Percentiles rank a stretch among this genome's conserved stretches.
Evolutionary conservation across 192 early-diverging fungal species (phyloP).

Genomic region (Mortierella hygrophila): DNA sequence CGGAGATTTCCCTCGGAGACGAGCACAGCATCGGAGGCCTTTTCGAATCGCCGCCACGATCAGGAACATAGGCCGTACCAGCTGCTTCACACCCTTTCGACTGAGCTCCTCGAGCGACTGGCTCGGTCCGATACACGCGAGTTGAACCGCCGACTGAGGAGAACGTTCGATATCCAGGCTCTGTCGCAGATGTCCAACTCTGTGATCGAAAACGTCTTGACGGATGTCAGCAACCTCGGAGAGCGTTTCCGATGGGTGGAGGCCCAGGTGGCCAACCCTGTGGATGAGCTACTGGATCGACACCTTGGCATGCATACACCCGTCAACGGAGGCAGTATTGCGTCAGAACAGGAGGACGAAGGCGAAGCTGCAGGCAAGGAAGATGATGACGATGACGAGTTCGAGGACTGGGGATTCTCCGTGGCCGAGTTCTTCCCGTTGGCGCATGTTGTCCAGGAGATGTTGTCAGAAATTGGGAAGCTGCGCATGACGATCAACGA

Average conservation of each 20-base stretch:
- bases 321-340: not conserved
- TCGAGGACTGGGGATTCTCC: conserved; percentile 51
- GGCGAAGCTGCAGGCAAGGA: not conserved
- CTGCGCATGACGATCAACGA: conserved; percentile 69
- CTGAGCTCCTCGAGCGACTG: conserved; percentile 59
- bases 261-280: conserved; percentile 38
- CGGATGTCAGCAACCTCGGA: conserved; percentile 59
- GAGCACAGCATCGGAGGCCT: conserved; percentile 41
- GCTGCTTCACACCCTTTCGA: conserved; percentile 51
- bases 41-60: conserved; percentile 36
- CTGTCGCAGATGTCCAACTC: conserved; percentile 67
- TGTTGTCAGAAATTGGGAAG: conserved; percentile 64
- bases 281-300: conserved; percentile 23
- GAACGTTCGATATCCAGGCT: conserved; percentile 70
- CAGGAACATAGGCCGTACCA: conserved; percentile 61
- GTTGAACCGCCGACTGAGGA: conserved; percentile 62
- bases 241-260: conserved; percentile 64
- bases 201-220: conserved; percentile 65
- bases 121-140: conserved; percentile 66
- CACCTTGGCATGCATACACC: not conserved
- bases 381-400: conserved; percentile 4
- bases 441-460: conserved; percentile 56
- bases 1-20: conserved; percentile 39
- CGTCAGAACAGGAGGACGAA: not conserved
- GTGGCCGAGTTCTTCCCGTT: conserved; percentile 65